Evolutionary conservation across 202 grass and related monocot genomes (phyloP).

Genomic region (Schoenoplectus tabernaemontani): DNA sequence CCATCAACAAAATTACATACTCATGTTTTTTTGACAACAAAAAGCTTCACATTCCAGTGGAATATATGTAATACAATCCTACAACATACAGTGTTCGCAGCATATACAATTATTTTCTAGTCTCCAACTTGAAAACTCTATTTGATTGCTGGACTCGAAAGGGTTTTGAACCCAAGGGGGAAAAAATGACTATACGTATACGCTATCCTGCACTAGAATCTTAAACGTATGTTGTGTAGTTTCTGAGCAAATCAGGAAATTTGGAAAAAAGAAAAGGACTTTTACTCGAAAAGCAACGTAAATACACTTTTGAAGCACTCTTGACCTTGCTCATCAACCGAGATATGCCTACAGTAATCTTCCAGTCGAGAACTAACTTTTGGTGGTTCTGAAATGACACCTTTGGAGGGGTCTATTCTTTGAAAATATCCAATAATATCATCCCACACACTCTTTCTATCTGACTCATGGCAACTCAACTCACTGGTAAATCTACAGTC

Average conservation of each 20-base stretch:
- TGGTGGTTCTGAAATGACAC: neutral
- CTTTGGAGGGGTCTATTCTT: neutral
- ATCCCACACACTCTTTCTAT: conserved; percentile 21
- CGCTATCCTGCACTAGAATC: neutral
- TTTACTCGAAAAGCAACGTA: conserved; percentile 48
- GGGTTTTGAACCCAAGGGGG: neutral
- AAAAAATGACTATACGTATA: neutral
- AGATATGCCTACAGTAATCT: conserved; percentile 30
- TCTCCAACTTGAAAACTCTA: neutral
- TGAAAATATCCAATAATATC: conserved; percentile 30
- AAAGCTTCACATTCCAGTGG: neutral
- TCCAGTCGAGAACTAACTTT: conserved; percentile 26
- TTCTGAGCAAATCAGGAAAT: neutral
- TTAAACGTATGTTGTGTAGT: neutral
- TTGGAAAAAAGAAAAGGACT: neutral
- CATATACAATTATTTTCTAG: neutral
- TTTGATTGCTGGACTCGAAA: neutral
- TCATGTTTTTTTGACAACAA: neutral
- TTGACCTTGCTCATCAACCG: conserved; percentile 6
- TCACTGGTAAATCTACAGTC: conserved; percentile 10
- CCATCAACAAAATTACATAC: neutral
- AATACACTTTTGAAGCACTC: conserved; percentile 59
- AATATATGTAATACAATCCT: neutral
- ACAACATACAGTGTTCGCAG: neutral
- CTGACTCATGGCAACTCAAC: conserved; percentile 15